phyloP scores from a whole-genome alignment of 768 basidiomycete genomes.

The Rhodosporidiobolus sp. region DNA sequence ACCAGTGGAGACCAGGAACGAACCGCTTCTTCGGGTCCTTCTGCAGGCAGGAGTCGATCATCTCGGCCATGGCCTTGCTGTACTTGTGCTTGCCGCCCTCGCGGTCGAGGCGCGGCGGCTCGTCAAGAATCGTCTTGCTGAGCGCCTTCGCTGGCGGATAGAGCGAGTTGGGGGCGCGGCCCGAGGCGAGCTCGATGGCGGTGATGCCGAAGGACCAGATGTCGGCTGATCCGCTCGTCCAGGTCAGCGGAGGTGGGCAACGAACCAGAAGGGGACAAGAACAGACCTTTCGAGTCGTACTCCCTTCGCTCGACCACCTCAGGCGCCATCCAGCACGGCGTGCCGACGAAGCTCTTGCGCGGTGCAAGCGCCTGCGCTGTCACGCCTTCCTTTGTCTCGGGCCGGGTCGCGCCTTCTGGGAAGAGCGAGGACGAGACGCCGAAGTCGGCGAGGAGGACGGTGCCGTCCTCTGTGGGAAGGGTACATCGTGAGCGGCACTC shows the following conservation, averaged over 20 bases:
- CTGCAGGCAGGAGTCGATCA: slow-evolving; percentile 73
- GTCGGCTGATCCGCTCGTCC: slow-evolving; percentile 63
- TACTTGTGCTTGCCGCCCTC: slow-evolving; percentile 70
- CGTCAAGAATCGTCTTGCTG: slow-evolving; percentile 75
- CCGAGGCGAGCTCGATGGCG: slow-evolving; percentile 82
- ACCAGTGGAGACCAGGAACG: slow-evolving; percentile 7
- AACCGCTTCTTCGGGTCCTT: slow-evolving; percentile 80
- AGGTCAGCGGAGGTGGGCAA: neutral
- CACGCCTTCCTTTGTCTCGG: slow-evolving; percentile 56
- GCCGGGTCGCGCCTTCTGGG: slow-evolving; percentile 58
- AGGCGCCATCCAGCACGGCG: slow-evolving; percentile 98
- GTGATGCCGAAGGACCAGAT: slow-evolving; percentile 97
- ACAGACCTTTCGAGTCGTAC: slow-evolving; percentile 59
- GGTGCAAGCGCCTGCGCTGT: slow-evolving; percentile 57
- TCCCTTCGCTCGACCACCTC: slow-evolving; percentile 80
- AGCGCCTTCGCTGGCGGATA: slow-evolving; percentile 71
- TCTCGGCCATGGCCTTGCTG: slow-evolving; percentile 74
- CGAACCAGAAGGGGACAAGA: neutral
- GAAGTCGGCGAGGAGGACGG: slow-evolving; percentile 81
- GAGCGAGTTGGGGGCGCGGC: slow-evolving; percentile 77
- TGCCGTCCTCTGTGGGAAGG: slow-evolving; percentile 49
- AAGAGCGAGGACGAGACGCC: slow-evolving; percentile 83
- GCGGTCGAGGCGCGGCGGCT: slow-evolving; percentile 71
- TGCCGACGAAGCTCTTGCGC: slow-evolving; percentile 88
- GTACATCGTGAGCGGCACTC: slow-evolving; percentile 64